A percentile compares a stretch with the other conserved stretches of the same genome.
Conservation (phyloP, 2,329 filamentous ascomycete species). For the Hymenoscyphus fraxineus region DNA sequence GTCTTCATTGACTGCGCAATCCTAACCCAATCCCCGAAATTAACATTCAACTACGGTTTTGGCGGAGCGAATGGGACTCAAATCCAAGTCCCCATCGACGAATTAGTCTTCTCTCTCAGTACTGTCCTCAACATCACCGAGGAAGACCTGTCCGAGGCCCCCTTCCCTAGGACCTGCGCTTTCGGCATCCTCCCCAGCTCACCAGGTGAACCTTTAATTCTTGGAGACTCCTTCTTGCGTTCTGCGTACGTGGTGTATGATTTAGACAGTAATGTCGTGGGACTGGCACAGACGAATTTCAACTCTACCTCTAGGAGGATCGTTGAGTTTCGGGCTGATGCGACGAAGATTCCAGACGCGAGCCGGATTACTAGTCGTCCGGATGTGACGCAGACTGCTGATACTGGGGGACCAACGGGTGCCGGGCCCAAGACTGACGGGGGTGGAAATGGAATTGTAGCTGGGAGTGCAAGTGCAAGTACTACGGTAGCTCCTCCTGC, state of each 20-base stretch:
- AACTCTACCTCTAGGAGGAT: slow-evolving; percentile 32
- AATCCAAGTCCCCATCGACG: slow-evolving; percentile 43
- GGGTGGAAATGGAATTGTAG: background rate
- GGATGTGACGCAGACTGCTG: slow-evolving; percentile 5
- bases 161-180: slow-evolving; percentile 41
- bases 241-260: slow-evolving; percentile 54
- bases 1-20: slow-evolving; percentile 39
- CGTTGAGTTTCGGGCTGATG: slow-evolving; percentile 22
- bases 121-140: slow-evolving; percentile 11
- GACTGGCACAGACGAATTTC: slow-evolving; percentile 45
- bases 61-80: slow-evolving; percentile 39
- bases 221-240: slow-evolving; percentile 52
- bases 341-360: slow-evolving; percentile 21
- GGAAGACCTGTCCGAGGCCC: slow-evolving; percentile 13
- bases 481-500: background rate
- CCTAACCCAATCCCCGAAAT: slow-evolving; percentile 34
- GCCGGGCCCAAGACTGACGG: background rate
- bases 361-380: slow-evolving; percentile 19
- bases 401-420: slow-evolving; percentile 6
- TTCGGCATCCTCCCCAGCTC: slow-evolving; percentile 46
- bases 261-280: slow-evolving; percentile 46
- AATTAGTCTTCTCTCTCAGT: slow-evolving; percentile 39
- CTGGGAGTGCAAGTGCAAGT: background rate
- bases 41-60: slow-evolving; percentile 46
- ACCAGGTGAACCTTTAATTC: slow-evolving; percentile 22